Evolutionary conservation across 1,284 basidiomycete genomes (phyloP).

Genomic region (Moniliella sp.): DNA sequence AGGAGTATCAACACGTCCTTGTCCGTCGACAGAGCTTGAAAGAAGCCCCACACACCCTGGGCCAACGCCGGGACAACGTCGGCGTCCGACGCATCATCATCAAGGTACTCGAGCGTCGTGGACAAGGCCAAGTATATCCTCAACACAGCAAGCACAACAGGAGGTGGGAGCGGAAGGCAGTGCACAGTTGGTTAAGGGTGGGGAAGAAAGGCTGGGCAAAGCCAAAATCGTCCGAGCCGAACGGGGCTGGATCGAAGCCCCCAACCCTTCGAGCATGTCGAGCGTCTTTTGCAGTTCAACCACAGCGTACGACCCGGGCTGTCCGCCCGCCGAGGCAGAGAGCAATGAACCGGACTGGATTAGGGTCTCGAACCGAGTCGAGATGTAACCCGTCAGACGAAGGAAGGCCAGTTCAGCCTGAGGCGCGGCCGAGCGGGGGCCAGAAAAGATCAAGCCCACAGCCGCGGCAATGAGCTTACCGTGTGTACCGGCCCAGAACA

Average conservation of each 20-base stretch:
- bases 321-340: constrained; percentile 6
- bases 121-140: constrained; percentile 8
- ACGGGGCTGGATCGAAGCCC: constrained; percentile 10
- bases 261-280: constrained; percentile 19
- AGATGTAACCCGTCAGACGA: constrained; percentile 1
- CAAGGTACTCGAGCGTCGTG: constrained; percentile 8
- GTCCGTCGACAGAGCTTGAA: not conserved
- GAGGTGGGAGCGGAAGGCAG: constrained; percentile 9
- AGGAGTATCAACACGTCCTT: not conserved
- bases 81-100: constrained; percentile 5
- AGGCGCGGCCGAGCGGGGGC: constrained; percentile 6
- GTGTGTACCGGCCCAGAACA: constrained; percentile 17
- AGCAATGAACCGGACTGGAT: not conserved
- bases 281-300: constrained; percentile 11
- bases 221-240: constrained; percentile 12
- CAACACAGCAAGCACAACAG: constrained; percentile 9
- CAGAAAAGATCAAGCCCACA: constrained; percentile 19
- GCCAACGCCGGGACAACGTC: constrained; percentile 9
- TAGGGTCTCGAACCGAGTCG: not conserved
- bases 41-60: constrained; percentile 4
- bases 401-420: constrained; percentile 9
- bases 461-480: constrained; percentile 14
- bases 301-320: constrained; percentile 12
- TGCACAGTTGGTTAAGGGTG: constrained; percentile 9
- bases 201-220: constrained; percentile 12